Conservation (phyloP, 2,329 filamentous ascomycete species). For the Pyricularia sp. region DNA sequence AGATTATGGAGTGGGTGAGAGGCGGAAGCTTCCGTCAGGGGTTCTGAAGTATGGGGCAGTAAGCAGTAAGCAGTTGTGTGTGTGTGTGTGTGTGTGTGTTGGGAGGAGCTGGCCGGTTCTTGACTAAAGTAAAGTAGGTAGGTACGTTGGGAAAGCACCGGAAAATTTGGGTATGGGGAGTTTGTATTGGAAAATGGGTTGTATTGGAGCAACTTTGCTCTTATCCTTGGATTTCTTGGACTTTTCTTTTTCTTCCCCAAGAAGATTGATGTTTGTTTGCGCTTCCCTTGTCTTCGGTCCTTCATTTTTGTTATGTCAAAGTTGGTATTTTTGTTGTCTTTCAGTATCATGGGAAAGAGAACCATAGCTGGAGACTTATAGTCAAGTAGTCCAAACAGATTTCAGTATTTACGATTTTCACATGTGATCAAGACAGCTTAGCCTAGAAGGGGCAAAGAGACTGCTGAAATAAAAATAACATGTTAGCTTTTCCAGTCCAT, state of each 20-base stretch:
- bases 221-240: background rate
- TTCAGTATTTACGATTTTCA: background rate
- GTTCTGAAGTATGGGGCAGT: background rate
- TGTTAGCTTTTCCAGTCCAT: too few relatives aligned
- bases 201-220: background rate
- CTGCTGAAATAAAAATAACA: too few relatives aligned
- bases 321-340: background rate
- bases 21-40: constrained; percentile 27
- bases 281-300: background rate
- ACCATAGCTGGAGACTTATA: background rate
- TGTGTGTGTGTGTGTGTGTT: background rate
- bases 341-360: background rate
- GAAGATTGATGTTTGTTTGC: background rate
- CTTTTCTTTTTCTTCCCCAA: background rate
- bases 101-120: background rate
- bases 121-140: too few relatives aligned
- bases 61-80: too few relatives aligned
- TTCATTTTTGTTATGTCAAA: background rate
- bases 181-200: background rate
- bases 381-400: background rate
- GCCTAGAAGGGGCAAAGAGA: too few relatives aligned
- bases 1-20: constrained; percentile 74
- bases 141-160: too few relatives aligned
- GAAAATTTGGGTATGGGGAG: background rate
- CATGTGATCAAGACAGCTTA: too few relatives aligned